Percentiles rank a stretch among this genome's conserved stretches.
These are phyloP conservation scores for Metarhizium robertsii DNA, from an alignment of 2,329 filamentous ascomycete species.

Conservation along the genomic window DNA sequence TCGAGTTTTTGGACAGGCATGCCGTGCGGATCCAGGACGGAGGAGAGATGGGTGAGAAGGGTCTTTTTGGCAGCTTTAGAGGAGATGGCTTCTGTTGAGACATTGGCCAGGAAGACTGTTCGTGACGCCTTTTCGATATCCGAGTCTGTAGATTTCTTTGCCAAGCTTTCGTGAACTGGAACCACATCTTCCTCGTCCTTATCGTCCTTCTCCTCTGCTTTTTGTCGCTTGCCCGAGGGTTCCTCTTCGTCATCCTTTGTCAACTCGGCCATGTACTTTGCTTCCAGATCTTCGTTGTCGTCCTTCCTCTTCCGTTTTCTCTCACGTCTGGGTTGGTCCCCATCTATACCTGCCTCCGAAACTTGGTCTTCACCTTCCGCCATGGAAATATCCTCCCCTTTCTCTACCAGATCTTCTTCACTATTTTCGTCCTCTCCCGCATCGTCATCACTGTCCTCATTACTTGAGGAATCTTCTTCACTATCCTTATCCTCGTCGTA, in stretches of 20 bases:
- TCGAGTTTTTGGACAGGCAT: conserved; percentile 63
- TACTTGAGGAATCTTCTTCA: not conserved
- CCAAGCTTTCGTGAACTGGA: conserved; percentile 49
- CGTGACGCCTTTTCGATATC: conserved; percentile 66
- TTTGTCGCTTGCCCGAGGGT: conserved; percentile 45
- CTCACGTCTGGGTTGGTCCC: conserved; percentile 26
- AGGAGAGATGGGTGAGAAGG: conserved; percentile 67
- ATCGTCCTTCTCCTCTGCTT: conserved; percentile 24
- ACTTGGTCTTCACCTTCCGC: conserved; percentile 7
- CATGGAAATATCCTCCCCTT: not conserved
- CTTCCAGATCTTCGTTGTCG: conserved; percentile 61
- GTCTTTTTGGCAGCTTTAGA: conserved; percentile 74
- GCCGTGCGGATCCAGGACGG: conserved; percentile 51
- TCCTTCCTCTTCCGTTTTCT: conserved; percentile 60
- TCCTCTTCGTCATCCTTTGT: conserved; percentile 50
- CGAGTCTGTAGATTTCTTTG: conserved; percentile 52
- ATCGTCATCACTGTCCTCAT: conserved; percentile 9
- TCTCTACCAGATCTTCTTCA: conserved; percentile 7
- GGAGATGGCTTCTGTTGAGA: conserved; percentile 72
- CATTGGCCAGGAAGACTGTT: conserved; percentile 89
- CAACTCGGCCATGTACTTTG: conserved; percentile 58
- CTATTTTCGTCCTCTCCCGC: conserved; percentile 15
- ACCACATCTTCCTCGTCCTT: conserved; percentile 31
- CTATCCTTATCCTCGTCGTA: conserved; percentile 11
- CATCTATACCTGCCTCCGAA: conserved; percentile 23